Evolutionary conservation across 164 flowering plant species (phyloP).

Genomic region (Houttuynia cordata): DNA sequence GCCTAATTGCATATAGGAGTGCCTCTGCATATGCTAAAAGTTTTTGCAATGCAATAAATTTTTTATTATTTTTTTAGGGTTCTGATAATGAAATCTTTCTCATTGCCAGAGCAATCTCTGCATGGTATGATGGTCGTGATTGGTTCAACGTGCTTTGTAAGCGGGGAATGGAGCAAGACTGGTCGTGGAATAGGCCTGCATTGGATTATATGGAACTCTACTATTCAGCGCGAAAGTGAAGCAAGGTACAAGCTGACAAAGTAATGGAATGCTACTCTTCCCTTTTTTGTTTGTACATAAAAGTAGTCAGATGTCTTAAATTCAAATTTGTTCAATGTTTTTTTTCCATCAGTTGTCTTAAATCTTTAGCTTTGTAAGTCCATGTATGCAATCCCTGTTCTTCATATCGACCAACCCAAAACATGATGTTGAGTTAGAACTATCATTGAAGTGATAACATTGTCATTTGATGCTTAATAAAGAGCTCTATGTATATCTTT

Average conservation of each 20-base stretch:
- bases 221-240: slow-evolving; percentile 58
- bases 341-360: background rate
- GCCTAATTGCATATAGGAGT: too few relatives aligned
- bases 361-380: background rate
- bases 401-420: background rate
- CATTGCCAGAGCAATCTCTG: slow-evolving; percentile 65
- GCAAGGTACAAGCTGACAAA: background rate
- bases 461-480: too few relatives aligned
- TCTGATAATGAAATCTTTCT: background rate
- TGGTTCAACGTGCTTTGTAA: slow-evolving; percentile 77
- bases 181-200: slow-evolving; percentile 99
- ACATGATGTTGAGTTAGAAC: background rate
- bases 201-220: slow-evolving; percentile 93
- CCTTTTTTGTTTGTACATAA: slow-evolving; percentile 1
- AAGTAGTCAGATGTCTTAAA: background rate
- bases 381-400: background rate
- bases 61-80: background rate
- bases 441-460: too few relatives aligned
- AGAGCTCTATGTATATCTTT: too few relatives aligned
- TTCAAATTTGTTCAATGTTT: background rate
- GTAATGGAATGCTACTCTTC: background rate
- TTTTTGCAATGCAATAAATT: too few relatives aligned
- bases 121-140: slow-evolving; percentile 67
- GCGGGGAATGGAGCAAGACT: slow-evolving; percentile 94
- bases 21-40: too few relatives aligned